Base-by-base conservation (phyloP, 768 basidiomycete species). In the Rhodotorula taiwanensis region DNA sequence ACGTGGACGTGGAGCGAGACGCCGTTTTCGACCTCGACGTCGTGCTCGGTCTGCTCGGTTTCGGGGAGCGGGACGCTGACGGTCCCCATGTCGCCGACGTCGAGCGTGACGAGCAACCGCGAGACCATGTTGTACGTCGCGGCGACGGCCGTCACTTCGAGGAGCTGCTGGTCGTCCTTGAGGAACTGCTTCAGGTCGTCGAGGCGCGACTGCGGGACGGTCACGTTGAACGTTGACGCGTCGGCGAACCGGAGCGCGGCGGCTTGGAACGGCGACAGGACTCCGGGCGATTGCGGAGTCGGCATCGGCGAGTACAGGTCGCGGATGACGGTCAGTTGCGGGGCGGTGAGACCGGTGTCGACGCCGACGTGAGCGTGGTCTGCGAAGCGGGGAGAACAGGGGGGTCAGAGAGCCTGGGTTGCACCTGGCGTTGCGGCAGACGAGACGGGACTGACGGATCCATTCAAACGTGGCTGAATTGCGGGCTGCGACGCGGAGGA, bases 81-180 rank as follows among this genome's bases (percentile, higher is more conserved):
- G 66, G 79, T 74, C 14, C 54, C 64, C 30, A 63, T 36, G 58
- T 84, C 83, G 55, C 79, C 82, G 2, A 86, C 82, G 66, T 86
- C 84, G 18, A 82, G 78, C 0, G 83, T 79, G 18, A 84, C 76
- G 34, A 86, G 76, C 67, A 85, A 81, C n/a, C 85, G 78, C 25
- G 83, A 84, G 11, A 86, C 84, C 82, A 85, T 83, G 75, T 85
- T 85, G 74, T 86, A 86, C 0, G 78, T 75, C 8, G 81, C 81
- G 0, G 81, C 80, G 31, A 69, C 69, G 20, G 66, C 66, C 4
- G 74, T 71, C 25, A 80, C 81, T 70, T 86, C 84, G 42, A 83
- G 80, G 43, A 84, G 67, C 67, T 76, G 71, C 67, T 73, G 66
- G 55, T 76, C 71, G 55, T 66, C 60, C 50, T 62, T 52, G 33